phyloP scores from a whole-genome alignment of 495 filamentous ascomycete genomes.

The Penicillium paxilli region DNA sequence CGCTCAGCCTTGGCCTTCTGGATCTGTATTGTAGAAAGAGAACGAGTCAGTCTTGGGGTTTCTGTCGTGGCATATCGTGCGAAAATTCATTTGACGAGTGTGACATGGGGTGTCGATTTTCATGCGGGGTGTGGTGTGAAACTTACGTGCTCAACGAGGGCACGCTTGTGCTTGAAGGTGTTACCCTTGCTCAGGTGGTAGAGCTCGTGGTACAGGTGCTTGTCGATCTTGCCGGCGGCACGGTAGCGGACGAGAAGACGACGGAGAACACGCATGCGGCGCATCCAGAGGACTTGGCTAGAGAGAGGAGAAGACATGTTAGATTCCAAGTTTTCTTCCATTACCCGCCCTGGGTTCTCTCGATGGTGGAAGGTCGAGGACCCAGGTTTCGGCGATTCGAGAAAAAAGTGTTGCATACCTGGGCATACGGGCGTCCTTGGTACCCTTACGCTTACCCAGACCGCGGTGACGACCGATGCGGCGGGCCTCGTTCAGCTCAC shows the following conservation, averaged over 20 bases:
- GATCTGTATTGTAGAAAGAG: constrained; percentile 62
- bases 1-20: constrained; percentile 99
- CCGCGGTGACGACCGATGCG: constrained; percentile 94
- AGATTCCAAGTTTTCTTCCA: constrained; percentile 9
- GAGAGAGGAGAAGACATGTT: constrained; percentile 14
- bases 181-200: constrained; percentile 99
- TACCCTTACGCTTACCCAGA: constrained; percentile 99
- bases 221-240: constrained; percentile 99
- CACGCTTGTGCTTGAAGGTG: constrained; percentile 99
- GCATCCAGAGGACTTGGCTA: constrained; percentile 98
- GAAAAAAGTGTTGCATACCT: constrained; percentile 62
- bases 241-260: constrained; percentile 99
- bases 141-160: constrained; percentile 98
- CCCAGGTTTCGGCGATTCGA: background rate
- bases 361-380: background rate
- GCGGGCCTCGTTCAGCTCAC: constrained; percentile 85
- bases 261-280: constrained; percentile 97
- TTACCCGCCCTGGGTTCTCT: background rate
- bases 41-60: constrained; percentile 24
- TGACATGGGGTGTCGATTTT: background rate
- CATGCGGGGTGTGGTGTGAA: background rate
- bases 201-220: constrained; percentile 99
- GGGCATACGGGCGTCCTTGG: constrained; percentile 98
- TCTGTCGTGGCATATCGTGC: background rate
- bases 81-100: too few relatives aligned